A percentile compares a stretch with the other conserved stretches of the same genome.
Evolutionary conservation across 176 grass and related monocot species (phyloP).

Genomic region (Aegilops sharonensis): DNA sequence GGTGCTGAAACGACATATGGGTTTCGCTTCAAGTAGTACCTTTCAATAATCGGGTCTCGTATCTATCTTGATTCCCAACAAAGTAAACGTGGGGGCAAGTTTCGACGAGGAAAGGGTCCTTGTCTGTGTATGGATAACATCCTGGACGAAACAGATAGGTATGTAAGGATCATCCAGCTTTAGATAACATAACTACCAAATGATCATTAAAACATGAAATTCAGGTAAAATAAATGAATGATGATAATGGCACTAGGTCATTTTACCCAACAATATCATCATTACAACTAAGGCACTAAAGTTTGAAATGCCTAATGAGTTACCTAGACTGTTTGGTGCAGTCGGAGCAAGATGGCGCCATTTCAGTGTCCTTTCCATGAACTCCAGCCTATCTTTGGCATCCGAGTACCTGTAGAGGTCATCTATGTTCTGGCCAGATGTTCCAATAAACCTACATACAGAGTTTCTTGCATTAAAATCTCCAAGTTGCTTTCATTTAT

Average conservation of each 20-base stretch:
- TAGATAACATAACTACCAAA: neutral
- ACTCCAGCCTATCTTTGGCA: constrained; percentile 82
- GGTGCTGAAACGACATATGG: neutral
- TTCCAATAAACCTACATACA: constrained; percentile 77
- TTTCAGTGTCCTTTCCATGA: constrained; percentile 87
- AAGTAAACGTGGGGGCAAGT: constrained; percentile 96
- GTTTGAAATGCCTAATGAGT: neutral
- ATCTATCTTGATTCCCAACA: constrained; percentile 91
- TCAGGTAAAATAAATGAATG: neutral
- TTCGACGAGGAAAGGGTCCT: constrained; percentile 94
- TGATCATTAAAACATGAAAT: neutral
- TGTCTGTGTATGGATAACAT: constrained; percentile 95
- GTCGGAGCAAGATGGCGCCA: constrained; percentile 96
- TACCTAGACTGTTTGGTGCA: constrained; percentile 96
- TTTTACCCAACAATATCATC: neutral
- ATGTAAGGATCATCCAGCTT: neutral
- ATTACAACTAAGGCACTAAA: neutral
- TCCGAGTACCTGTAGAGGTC: constrained; percentile 89
- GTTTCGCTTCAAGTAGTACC: constrained; percentile 45
- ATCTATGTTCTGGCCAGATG: constrained; percentile 95
- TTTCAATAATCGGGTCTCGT: constrained; percentile 64
- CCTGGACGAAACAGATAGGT: constrained; percentile 42
- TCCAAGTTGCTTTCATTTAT: neutral
- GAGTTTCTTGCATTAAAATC: constrained; percentile 17
- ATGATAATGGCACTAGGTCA: neutral